Base-by-base conservation (phyloP, 768 basidiomycete genomes). In the Auriculariales sp. region DNA sequence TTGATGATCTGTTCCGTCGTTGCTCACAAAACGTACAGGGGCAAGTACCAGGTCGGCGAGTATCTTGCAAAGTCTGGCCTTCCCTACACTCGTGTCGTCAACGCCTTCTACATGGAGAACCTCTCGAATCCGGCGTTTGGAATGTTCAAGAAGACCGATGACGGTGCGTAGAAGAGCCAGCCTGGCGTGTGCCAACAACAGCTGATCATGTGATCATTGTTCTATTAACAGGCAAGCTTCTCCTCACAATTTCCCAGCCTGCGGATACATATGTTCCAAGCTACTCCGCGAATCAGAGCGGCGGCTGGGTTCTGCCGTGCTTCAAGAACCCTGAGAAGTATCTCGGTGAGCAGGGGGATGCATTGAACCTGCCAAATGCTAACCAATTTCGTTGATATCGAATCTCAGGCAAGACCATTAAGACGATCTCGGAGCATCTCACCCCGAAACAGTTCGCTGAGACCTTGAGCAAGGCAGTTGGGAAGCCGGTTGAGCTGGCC, bases 1-100 rank as follows among this genome's bases (percentile, higher is more conserved):
- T n/a, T n/a, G n/a, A n/a, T n/a, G n/a, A n/a, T n/a, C n/a, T n/a
- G n/a, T n/a, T n/a, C n/a, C n/a, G n/a, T n/a, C n/a, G n/a, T n/a
- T n/a, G n/a, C n/a, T n/a, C n/a, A n/a, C n/a, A n/a, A n/a, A n/a
- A n/a, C n/a, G n/a, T n/a, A n/a, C n/a, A n/a, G n/a, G n/a, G n/a
- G n/a, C n/a, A n/a, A n/a, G 32, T 28, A 50, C 32, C 34, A 25
- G 28, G 49, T 53, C 5, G 46, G 51, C 29, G 49, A 53, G 22
- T 53, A 53, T 33, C 53, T 53, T 12, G 36, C 34, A 24, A 31
- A 30, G 2, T 46, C 45, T 11, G 49, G 49, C 12, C 3, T 53
- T 22, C 53, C 53, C 1, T 24, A 36, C 22, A 53, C 53, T 6
- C 51, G 49, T 28, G 49, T 42, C 29, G 22, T 24, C 39, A 44